Evolutionary conservation across 345 rosid genomes (phyloP).

Genomic region (Zanthoxylum bungeanum): DNA sequence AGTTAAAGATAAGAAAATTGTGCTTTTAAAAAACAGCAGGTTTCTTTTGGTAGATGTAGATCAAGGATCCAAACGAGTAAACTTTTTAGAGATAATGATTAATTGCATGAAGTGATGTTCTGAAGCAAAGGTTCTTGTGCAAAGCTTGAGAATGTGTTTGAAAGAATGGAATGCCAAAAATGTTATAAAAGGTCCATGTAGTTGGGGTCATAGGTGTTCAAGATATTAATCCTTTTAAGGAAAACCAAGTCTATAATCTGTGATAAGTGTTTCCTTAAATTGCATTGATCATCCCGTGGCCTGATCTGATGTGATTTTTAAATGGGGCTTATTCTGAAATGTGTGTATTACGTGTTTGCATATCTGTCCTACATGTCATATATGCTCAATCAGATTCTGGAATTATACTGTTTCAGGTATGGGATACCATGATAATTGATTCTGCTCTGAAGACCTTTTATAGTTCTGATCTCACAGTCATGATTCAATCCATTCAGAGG

Average conservation of each 20-base stretch:
- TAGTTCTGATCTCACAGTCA: slow-evolving; percentile 47
- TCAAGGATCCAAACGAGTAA: not conserved
- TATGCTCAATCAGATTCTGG: too few species aligned
- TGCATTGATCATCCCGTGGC: not conserved
- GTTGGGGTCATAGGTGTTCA: too few species aligned
- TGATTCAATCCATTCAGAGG: slow-evolving; percentile 66
- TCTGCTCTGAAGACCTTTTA: slow-evolving; percentile 73
- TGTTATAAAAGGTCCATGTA: not conserved
- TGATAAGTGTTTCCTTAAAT: not conserved
- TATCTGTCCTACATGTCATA: not conserved
- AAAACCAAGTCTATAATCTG: not conserved
- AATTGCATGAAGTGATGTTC: not conserved
- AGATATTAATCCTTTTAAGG: not conserved
- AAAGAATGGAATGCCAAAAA: not conserved
- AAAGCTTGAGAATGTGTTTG: not conserved
- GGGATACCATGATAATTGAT: slow-evolving; percentile 88
- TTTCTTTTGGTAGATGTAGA: slow-evolving; percentile 3
- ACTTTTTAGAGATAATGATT: not conserved
- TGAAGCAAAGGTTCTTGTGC: too few species aligned
- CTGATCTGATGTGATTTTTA: not conserved
- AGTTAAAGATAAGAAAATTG: not conserved
- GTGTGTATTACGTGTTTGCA: not conserved
- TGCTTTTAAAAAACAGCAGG: not conserved
- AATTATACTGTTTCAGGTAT: slow-evolving; percentile 52
- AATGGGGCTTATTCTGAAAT: not conserved